Evolutionary conservation across 192 early-diverging fungal species (phyloP).

Genomic region (Gigaspora rosea): DNA sequence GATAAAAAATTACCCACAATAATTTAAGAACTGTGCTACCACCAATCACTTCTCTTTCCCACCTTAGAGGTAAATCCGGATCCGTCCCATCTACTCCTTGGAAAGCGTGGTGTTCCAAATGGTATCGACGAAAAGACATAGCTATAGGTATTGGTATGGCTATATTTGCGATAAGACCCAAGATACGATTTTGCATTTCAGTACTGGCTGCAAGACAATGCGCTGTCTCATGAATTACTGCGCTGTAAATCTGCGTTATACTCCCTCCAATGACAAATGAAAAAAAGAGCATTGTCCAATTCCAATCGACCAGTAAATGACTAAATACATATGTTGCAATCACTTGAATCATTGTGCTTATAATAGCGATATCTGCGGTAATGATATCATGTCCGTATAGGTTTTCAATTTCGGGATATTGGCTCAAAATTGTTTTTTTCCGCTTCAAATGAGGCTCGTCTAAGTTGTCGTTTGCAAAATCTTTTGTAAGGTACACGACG

Average conservation of each 20-base stretch:
- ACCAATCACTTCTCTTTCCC: slow-evolving; percentile 78
- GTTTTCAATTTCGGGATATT: slow-evolving; percentile 85
- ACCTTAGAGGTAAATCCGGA: slow-evolving; percentile 87
- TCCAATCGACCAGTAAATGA: slow-evolving; percentile 57
- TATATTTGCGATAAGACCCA: slow-evolving; percentile 85
- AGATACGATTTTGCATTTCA: slow-evolving; percentile 75
- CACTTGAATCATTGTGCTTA: slow-evolving; percentile 68
- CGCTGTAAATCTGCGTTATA: slow-evolving; percentile 75
- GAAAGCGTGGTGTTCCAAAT: slow-evolving; percentile 95
- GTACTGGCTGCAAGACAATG: slow-evolving; percentile 80
- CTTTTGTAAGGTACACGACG: slow-evolving; percentile 67
- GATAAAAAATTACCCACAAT: slow-evolving; percentile 82
- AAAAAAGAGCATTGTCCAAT: slow-evolving; percentile 63
- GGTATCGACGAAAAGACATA: slow-evolving; percentile 81
- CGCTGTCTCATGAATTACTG: slow-evolving; percentile 91
- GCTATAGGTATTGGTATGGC: slow-evolving; percentile 79
- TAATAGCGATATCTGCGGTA: slow-evolving; percentile 73
- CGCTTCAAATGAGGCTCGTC: slow-evolving; percentile 96
- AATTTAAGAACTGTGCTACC: slow-evolving; percentile 70
- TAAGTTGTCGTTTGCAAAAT: slow-evolving; percentile 78
- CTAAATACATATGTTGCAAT: slow-evolving; percentile 80
- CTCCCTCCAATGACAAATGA: slow-evolving; percentile 84
- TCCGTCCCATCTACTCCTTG: slow-evolving; percentile 95
- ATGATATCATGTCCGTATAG: slow-evolving; percentile 82
- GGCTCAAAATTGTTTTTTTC: slow-evolving; percentile 81